Conservation (phyloP, 2,329 filamentous ascomycete genomes). For the Rhynchosporium agropyri region DNA sequence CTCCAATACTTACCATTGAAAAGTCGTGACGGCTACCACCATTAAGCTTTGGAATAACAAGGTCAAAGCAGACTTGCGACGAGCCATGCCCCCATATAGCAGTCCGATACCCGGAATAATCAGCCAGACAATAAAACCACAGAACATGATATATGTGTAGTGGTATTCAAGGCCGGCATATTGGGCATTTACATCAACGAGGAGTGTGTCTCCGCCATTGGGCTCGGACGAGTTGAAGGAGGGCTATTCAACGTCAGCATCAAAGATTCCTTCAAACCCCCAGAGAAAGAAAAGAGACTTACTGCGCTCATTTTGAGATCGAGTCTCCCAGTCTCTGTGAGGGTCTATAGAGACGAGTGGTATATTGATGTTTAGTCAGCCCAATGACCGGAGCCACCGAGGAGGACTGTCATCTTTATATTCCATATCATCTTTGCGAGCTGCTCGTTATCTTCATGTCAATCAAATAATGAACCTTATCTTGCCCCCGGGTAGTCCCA, state of each 20-base stretch:
- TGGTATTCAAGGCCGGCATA: constrained; percentile 62
- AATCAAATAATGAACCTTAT: constrained; percentile 6
- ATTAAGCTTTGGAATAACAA: constrained; percentile 65
- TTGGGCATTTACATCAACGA: constrained; percentile 55
- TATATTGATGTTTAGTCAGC: neutral
- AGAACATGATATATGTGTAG: constrained; percentile 62
- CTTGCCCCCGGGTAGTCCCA: neutral
- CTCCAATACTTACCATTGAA: constrained; percentile 46
- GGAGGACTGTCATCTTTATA: constrained; percentile 14
- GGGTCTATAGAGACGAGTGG: neutral
- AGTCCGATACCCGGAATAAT: constrained; percentile 69
- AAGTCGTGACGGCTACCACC: constrained; percentile 56
- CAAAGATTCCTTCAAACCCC: neutral
- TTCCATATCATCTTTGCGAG: constrained; percentile 14
- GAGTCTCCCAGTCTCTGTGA: constrained; percentile 2
- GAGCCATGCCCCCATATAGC: constrained; percentile 64
- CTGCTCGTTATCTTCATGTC: constrained; percentile 4
- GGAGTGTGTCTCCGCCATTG: constrained; percentile 56
- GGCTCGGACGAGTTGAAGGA: constrained; percentile 44
- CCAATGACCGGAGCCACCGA: neutral
- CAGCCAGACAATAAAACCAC: constrained; percentile 63
- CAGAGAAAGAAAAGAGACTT: neutral
- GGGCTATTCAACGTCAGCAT: constrained; percentile 30
- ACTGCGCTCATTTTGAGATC: constrained; percentile 30
- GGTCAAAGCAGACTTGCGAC: constrained; percentile 62